Base-by-base conservation (phyloP, 805 yeast species). In the Candida tallmaniae region DNA sequence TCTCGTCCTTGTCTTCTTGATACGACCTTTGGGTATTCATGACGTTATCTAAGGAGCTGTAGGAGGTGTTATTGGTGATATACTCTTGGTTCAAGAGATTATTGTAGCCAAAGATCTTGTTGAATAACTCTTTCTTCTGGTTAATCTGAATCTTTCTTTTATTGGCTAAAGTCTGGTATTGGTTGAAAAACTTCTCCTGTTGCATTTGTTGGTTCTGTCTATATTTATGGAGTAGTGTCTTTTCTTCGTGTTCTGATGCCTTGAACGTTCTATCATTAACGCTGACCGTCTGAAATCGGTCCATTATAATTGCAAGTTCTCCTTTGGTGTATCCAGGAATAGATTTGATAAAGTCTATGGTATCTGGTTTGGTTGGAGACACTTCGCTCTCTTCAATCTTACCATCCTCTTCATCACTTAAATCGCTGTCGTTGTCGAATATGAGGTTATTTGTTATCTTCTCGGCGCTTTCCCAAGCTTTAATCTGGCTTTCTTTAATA, bases 401-500 rank as follows among this genome's bases (percentile, higher is more conserved):
- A 39, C 23, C 27, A 32, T 26, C n/a, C 36, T 42, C 55, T 0
- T 48, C 54, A 9, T 40, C 44, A 11, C 47, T 48, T 21, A 42
- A 39, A 31, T 51, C 60, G 17, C 52, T 48, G 11, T 50, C 50
- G 31, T 49, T 47, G 29, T 60, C 65, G 38, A 65, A 65, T 2
- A 66, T 62, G 22, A 65, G 40, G 34, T 56, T 63, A 17, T 50
- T 45, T 36, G 60, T 55, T 27, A 62, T 55, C 40, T 60, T 58
- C 38, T 66, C 71, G 1, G 70, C 71, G 18, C 62, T 55, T 40
- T 66, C 71, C 73, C 73, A 66, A 13, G 70, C 70, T 33, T 56
- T 54, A 9, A 65, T 50, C 42, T 65, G 70, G n/a, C 68, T 60
- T 27, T 60, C 62, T 45, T 60, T 65, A 7, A 64, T 46, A 11